phyloP scores from a whole-genome alignment of 371 early-diverging fungal genomes.

The Mortierella polycephala region DNA sequence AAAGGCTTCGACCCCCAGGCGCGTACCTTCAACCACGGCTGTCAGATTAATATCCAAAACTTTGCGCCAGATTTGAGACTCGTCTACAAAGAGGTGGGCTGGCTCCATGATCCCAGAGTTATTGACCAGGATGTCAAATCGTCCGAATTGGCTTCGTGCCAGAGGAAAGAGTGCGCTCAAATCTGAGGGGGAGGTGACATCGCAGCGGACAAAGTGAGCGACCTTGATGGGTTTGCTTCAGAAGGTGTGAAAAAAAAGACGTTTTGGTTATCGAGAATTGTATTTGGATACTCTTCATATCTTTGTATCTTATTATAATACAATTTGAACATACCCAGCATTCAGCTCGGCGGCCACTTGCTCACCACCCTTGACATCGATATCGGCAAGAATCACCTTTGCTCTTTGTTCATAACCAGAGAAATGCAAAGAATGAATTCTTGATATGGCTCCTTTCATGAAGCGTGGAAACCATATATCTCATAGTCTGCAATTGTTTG shows the following conservation, averaged over 20 bases:
- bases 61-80: background rate
- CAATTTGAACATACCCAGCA: background rate
- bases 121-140: background rate
- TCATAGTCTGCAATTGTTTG: too few species aligned
- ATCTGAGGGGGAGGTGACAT: background rate
- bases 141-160: background rate
- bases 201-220: constrained; percentile 3
- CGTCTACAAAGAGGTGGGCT: background rate
- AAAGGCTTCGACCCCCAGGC: background rate
- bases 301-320: background rate
- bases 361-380: background rate
- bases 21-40: background rate
- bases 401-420: too few species aligned
- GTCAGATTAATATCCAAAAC: background rate
- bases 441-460: too few species aligned
- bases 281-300: background rate
- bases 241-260: background rate
- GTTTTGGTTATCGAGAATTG: background rate
- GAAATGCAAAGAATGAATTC: too few species aligned
- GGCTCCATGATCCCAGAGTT: background rate
- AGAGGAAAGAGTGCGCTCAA: background rate
- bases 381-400: background rate
- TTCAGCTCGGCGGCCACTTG: background rate
- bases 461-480: background rate
- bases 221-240: background rate